phyloP scores from a whole-genome alignment of 306 rosid genomes.

The Begonia peltatifolia region DNA sequence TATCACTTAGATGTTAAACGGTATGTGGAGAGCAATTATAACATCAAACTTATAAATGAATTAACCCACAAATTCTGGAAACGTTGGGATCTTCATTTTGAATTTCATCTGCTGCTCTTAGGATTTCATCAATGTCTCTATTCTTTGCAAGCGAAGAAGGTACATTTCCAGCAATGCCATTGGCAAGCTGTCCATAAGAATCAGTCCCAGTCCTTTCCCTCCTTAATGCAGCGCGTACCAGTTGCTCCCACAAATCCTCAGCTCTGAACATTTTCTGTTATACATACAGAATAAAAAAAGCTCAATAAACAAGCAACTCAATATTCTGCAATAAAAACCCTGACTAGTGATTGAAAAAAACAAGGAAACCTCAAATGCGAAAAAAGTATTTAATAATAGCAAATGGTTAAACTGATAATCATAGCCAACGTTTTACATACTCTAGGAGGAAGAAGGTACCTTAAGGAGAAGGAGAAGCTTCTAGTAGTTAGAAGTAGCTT shows the following conservation, averaged over 20 bases:
- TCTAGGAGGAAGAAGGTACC: no score
- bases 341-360: no score
- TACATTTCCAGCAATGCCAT: conserved; percentile 73
- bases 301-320: no score
- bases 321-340: no score
- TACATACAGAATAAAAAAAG: neutral
- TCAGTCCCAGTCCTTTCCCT: conserved; percentile 70
- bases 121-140: conserved; percentile 87
- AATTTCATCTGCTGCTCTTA: conserved; percentile 93
- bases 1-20: no score
- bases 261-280: conserved; percentile 54
- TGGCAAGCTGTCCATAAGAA: conserved; percentile 47
- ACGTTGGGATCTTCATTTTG: conserved; percentile 77
- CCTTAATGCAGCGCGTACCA: conserved; percentile 71
- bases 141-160: conserved; percentile 90
- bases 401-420: no score
- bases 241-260: conserved; percentile 76
- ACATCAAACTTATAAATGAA: neutral
- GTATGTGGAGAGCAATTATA: no score
- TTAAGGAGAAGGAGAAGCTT: no score
- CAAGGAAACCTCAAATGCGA: no score
- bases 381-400: no score
- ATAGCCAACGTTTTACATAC: no score
- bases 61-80: conserved; percentile 59
- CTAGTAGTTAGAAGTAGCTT: no score